phyloP scores from a whole-genome alignment of 148 eudicot genomes.

The Rhododendron griersonianum region DNA sequence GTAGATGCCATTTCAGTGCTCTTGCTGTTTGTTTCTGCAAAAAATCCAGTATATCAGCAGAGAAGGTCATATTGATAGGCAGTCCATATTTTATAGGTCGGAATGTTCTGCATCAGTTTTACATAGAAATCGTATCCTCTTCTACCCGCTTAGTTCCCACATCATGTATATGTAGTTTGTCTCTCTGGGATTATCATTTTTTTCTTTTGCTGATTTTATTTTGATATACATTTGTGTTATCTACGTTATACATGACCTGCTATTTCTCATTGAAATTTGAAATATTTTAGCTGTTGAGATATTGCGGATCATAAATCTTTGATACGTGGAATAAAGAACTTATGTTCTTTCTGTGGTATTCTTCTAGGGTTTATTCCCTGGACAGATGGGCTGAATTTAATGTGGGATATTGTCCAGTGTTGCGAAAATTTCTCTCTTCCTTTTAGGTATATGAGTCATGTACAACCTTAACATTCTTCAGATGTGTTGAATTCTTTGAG shows the following conservation, averaged over 20 bases:
- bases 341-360: background rate
- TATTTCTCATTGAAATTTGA: background rate
- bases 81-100: constrained; percentile 46
- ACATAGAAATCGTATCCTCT: constrained; percentile 72
- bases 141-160: background rate
- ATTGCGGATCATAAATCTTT: background rate
- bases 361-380: background rate
- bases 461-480: constrained; percentile 26
- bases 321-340: too few species aligned
- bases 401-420: background rate
- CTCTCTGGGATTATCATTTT: background rate
- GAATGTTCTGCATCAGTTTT: constrained; percentile 41
- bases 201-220: background rate
- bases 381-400: background rate
- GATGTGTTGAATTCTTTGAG: constrained; percentile 55
- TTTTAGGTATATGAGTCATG: background rate
- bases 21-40: constrained; percentile 61
- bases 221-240: background rate
- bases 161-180: background rate
- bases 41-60: constrained; percentile 32
- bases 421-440: background rate
- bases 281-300: background rate
- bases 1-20: constrained; percentile 43
- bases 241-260: background rate
- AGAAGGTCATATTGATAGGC: constrained; percentile 49